Evolutionary conservation across 2,329 filamentous ascomycete species (phyloP).

Genomic region (Colletotrichum sp.): DNA sequence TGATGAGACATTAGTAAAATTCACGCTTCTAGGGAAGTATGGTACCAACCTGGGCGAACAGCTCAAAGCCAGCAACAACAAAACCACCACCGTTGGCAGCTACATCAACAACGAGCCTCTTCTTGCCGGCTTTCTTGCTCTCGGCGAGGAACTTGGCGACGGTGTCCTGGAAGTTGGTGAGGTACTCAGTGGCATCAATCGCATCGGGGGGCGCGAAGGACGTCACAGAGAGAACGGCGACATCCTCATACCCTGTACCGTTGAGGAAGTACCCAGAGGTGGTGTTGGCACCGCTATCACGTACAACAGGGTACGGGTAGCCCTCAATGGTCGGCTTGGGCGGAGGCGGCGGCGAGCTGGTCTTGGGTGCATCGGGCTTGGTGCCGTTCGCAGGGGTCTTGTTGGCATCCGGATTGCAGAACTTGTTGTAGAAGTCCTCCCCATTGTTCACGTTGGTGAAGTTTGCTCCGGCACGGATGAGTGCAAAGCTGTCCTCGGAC

Average conservation of each 20-base stretch:
- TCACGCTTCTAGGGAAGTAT: conserved; percentile 47
- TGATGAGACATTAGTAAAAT: neutral
- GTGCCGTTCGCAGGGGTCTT: conserved; percentile 3
- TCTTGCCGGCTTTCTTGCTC: conserved; percentile 54
- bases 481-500: conserved; percentile 28
- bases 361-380: neutral
- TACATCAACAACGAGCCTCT: conserved; percentile 64
- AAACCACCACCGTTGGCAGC: conserved; percentile 63
- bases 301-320: conserved; percentile 35
- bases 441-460: conserved; percentile 35
- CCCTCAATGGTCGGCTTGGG: conserved; percentile 21
- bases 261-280: conserved; percentile 39
- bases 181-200: conserved; percentile 25
- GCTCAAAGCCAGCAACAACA: conserved; percentile 64
- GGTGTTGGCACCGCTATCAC: conserved; percentile 29
- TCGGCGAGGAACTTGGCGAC: conserved; percentile 27
- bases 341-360: neutral
- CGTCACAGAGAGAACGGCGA: conserved; percentile 34
- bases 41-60: conserved; percentile 53
- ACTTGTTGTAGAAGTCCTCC: conserved; percentile 38
- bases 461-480: conserved; percentile 28
- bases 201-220: conserved; percentile 27
- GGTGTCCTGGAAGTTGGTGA: conserved; percentile 34
- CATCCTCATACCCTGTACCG: conserved; percentile 36
- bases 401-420: conserved; percentile 31